These are phyloP conservation scores for Mychonastes homosphaera DNA, from an alignment of 139 green algal genomes.

Conservation along the genomic window DNA sequence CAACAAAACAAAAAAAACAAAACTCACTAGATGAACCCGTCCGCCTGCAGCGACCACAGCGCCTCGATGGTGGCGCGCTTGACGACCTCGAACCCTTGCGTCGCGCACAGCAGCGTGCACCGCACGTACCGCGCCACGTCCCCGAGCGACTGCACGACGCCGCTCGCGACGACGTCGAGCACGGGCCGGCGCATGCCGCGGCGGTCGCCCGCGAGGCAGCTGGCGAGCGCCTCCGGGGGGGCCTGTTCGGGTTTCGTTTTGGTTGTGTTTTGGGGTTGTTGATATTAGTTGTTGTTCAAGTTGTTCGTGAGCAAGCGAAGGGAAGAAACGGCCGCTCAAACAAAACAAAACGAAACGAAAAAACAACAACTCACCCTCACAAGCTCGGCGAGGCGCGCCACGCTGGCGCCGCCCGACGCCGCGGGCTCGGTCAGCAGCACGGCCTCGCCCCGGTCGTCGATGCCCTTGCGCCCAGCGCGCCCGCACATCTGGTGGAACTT, in stretches of 20 bases:
- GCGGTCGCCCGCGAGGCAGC: constrained; percentile 50
- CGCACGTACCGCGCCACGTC: constrained; percentile 63
- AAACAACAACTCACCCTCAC: constrained; percentile 18
- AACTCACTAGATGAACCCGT: constrained; percentile 36
- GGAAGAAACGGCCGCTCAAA: neutral
- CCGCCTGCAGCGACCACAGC: constrained; percentile 52
- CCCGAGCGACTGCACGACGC: constrained; percentile 35
- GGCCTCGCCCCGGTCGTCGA: constrained; percentile 51
- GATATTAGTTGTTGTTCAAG: too few species aligned
- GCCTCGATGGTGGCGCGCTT: constrained; percentile 29
- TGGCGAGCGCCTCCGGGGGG: constrained; percentile 30
- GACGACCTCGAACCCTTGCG: constrained; percentile 30
- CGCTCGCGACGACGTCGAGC: constrained; percentile 45
- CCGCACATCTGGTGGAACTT: constrained; percentile 66
- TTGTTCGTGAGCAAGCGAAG: too few species aligned
- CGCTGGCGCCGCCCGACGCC: too few species aligned
- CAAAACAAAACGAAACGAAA: neutral
- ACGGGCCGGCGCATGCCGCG: constrained; percentile 18
- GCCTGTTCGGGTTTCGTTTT: too few species aligned
- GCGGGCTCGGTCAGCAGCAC: constrained; percentile 29
- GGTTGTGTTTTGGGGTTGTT: too few species aligned
- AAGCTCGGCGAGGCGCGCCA: constrained; percentile 20
- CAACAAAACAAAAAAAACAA: neutral
- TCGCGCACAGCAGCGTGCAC: constrained; percentile 60
- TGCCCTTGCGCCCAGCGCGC: constrained; percentile 53